These are phyloP conservation scores for Abelmoschus esculentus DNA, from an alignment of 345 rosid species.

Conservation along the genomic window DNA sequence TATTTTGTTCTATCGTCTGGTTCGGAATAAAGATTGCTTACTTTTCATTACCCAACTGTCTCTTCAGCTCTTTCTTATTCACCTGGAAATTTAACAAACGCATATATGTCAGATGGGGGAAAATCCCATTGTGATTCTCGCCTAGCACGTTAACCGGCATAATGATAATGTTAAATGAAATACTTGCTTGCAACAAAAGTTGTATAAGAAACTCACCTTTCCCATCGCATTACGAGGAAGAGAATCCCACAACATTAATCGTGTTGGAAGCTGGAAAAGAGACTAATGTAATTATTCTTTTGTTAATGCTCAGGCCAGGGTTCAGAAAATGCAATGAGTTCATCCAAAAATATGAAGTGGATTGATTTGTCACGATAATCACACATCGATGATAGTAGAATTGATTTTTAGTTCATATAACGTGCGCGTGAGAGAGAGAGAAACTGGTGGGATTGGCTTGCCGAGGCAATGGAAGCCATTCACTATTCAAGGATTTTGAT, in stretches of 20 bases:
- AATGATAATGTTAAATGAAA: neutral
- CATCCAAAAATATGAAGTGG: neutral
- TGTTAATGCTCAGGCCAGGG: neutral
- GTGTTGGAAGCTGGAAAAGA: constrained; percentile 66
- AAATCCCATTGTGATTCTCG: neutral
- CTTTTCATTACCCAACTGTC: constrained; percentile 34
- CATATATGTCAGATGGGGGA: neutral
- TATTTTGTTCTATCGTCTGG: neutral
- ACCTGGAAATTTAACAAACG: constrained; percentile 40
- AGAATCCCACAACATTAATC: constrained; percentile 70
- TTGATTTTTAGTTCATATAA: too few species aligned
- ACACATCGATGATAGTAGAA: neutral
- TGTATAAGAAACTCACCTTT: constrained; percentile 43
- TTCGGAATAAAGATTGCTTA: constrained; percentile 9
- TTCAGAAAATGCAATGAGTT: neutral
- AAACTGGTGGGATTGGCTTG: too few species aligned
- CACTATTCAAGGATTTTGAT: too few species aligned
- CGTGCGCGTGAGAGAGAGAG: too few species aligned
- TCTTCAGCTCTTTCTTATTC: constrained; percentile 88
- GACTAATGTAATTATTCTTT: neutral
- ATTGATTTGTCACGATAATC: neutral
- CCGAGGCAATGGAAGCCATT: too few species aligned
- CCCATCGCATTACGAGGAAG: constrained; percentile 99
- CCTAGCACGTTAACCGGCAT: neutral
- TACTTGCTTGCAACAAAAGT: neutral